A percentile compares a stretch with the other conserved stretches of the same genome.
These are phyloP conservation scores for Pilatotrama ljubarskyi DNA, from an alignment of 768 basidiomycete species.

Conservation along the genomic window DNA sequence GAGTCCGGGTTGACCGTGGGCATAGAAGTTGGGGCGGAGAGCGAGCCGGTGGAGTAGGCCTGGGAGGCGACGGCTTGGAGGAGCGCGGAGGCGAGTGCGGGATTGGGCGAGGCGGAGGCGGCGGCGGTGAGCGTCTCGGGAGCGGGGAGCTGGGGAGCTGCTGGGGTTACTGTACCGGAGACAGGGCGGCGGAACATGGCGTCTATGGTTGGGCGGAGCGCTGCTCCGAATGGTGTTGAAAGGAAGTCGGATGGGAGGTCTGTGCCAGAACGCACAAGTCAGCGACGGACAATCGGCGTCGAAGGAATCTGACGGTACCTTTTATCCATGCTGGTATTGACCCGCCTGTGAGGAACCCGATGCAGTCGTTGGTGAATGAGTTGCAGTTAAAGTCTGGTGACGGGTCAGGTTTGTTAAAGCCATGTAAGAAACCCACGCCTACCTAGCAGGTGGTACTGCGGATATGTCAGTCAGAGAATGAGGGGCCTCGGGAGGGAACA, in stretches of 20 bases:
- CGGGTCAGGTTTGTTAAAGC: not conserved
- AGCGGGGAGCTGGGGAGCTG: constrained; percentile 34
- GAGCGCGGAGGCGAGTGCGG: constrained; percentile 52
- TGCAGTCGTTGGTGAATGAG: constrained; percentile 86
- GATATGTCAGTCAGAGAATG: not conserved
- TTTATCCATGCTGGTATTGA: constrained; percentile 82
- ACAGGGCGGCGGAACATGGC: constrained; percentile 74
- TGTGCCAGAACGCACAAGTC: constrained; percentile 27
- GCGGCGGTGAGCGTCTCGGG: constrained; percentile 34
- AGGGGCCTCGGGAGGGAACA: constrained; percentile 5
- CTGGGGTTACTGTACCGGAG: constrained; percentile 39
- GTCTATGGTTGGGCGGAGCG: constrained; percentile 89
- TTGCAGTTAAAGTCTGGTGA: constrained; percentile 88
- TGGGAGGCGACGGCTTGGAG: constrained; percentile 58
- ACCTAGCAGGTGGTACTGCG: constrained; percentile 86
- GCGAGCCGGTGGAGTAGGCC: constrained; percentile 36
- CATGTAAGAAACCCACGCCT: constrained; percentile 11
- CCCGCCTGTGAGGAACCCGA: constrained; percentile 84
- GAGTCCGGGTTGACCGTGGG: constrained; percentile 39
- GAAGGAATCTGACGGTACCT: constrained; percentile 56
- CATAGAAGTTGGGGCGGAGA: constrained; percentile 21
- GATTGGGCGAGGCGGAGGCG: constrained; percentile 41
- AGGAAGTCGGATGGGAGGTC: constrained; percentile 83
- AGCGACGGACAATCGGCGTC: not conserved
- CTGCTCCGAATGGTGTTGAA: constrained; percentile 84